Conservation (phyloP, 495 filamentous ascomycete species). For the Tetracladium marchalianum region DNA sequence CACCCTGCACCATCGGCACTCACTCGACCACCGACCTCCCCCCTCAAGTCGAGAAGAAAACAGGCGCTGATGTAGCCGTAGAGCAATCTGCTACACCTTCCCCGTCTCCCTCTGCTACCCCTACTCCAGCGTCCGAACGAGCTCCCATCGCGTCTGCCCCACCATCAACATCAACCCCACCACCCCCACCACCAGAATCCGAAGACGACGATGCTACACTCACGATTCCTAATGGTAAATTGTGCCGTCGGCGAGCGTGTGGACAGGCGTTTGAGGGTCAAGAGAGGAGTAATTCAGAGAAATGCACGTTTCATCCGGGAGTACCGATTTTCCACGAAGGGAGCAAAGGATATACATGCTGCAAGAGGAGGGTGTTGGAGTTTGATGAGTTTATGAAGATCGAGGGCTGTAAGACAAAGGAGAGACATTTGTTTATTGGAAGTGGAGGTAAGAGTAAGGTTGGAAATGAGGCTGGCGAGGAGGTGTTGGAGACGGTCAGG, state of each 20-base stretch:
- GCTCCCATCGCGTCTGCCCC: slow-evolving; percentile 41
- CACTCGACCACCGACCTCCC: slow-evolving; percentile 76
- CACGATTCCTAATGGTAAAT: slow-evolving; percentile 58
- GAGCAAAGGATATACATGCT: slow-evolving; percentile 94
- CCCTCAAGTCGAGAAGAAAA: slow-evolving; percentile 43
- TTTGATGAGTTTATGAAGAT: slow-evolving; percentile 98
- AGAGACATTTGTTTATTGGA: slow-evolving; percentile 77
- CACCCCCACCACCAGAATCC: slow-evolving; percentile 63
- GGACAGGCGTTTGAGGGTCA: slow-evolving; percentile 50
- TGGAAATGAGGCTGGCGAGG: slow-evolving; percentile 43
- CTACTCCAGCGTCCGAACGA: slow-evolving; percentile 34
- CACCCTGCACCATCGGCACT: slow-evolving; percentile 88
- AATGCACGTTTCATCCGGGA: slow-evolving; percentile 79
- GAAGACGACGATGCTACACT: slow-evolving; percentile 76
- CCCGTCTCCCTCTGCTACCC: slow-evolving; percentile 17
- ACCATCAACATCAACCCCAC: slow-evolving; percentile 43
- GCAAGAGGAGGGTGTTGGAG: slow-evolving; percentile 88
- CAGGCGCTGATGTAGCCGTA: slow-evolving; percentile 16
- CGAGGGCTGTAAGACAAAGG: slow-evolving; percentile 75
- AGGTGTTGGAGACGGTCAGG: slow-evolving; percentile 60
- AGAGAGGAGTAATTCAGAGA: slow-evolving; percentile 55
- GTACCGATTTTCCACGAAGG: slow-evolving; percentile 92
- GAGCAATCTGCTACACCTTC: slow-evolving; percentile 20
- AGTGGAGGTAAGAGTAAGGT: slow-evolving; percentile 54
- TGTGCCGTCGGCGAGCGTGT: slow-evolving; percentile 73